phyloP scores from a whole-genome alignment of 805 yeast species.

The Metschnikowia colocasiae region DNA sequence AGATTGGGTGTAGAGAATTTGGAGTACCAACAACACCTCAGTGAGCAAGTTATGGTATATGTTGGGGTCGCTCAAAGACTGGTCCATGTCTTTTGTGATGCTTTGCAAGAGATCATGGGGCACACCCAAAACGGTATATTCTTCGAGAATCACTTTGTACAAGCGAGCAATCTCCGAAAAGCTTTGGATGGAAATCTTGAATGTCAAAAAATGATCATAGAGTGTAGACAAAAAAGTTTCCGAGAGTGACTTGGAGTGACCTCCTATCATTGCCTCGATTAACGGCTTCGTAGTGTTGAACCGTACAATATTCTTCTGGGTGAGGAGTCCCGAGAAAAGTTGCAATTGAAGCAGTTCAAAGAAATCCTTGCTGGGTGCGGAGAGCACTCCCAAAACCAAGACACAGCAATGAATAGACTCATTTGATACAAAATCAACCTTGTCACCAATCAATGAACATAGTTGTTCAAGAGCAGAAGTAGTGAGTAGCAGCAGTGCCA shows the following conservation, averaged over 20 bases:
- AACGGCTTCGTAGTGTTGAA: slow-evolving; percentile 25
- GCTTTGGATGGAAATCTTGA: slow-evolving; percentile 22
- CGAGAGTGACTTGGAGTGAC: slow-evolving; percentile 16
- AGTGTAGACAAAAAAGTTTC: slow-evolving; percentile 18
- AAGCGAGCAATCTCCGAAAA: slow-evolving; percentile 27
- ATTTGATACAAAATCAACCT: slow-evolving; percentile 47
- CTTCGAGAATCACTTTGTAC: slow-evolving; percentile 24
- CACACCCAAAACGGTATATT: slow-evolving; percentile 14
- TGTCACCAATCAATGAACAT: slow-evolving; percentile 36
- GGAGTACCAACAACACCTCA: slow-evolving; percentile 27
- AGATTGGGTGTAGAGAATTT: slow-evolving; percentile 16
- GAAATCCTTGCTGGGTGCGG: slow-evolving; percentile 38
- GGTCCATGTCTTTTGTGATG: slow-evolving; percentile 24
- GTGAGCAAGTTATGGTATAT: slow-evolving; percentile 26
- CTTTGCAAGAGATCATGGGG: slow-evolving; percentile 19
- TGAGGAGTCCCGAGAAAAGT: slow-evolving; percentile 24
- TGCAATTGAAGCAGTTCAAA: slow-evolving; percentile 28
- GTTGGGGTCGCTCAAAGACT: slow-evolving; percentile 23
- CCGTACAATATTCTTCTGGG: slow-evolving; percentile 18
- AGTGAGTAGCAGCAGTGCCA: slow-evolving; percentile 32
- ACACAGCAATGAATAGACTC: slow-evolving; percentile 35
- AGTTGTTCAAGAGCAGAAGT: slow-evolving; percentile 27
- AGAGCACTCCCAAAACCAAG: background rate
- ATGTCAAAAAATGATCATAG: slow-evolving; percentile 17
- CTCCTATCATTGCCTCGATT: slow-evolving; percentile 27